These are phyloP conservation scores for Trametes coccinea DNA, from an alignment of 768 basidiomycete genomes.

Conservation along the genomic window DNA sequence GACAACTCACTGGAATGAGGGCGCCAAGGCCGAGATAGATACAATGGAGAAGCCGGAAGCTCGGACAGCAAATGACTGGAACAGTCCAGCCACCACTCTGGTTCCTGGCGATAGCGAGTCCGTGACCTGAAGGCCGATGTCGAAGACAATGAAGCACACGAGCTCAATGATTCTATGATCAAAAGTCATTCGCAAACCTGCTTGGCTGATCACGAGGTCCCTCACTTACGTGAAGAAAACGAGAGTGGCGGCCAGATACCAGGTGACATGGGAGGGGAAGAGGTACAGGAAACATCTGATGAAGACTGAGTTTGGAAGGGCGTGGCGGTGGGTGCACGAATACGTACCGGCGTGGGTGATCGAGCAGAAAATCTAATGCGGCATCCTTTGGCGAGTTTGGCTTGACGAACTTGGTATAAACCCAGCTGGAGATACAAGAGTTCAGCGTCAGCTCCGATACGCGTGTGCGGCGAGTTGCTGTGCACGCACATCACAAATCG, in stretches of 20 bases:
- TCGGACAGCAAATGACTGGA: slow-evolving; percentile 54
- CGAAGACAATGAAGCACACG: slow-evolving; percentile 65
- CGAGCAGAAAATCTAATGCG: slow-evolving; percentile 69
- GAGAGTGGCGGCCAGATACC: slow-evolving; percentile 64
- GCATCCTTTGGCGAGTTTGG: slow-evolving; percentile 46
- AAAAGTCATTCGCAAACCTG: not conserved
- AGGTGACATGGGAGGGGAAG: slow-evolving; percentile 76
- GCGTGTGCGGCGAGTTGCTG: too few species aligned
- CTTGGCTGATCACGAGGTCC: too few species aligned
- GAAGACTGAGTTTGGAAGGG: not conserved
- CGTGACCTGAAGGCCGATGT: slow-evolving; percentile 26
- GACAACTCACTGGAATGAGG: slow-evolving; percentile 62
- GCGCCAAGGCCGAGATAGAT: slow-evolving; percentile 51
- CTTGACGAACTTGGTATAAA: slow-evolving; percentile 50
- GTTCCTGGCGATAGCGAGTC: slow-evolving; percentile 34
- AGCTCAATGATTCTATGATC: slow-evolving; percentile 58
- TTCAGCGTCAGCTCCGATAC: too few species aligned
- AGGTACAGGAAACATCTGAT: slow-evolving; percentile 65
- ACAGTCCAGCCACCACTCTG: slow-evolving; percentile 47
- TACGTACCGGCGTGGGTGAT: slow-evolving; percentile 68
- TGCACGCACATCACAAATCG: slow-evolving; percentile 58
- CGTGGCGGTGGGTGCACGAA: not conserved
- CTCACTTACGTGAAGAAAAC: slow-evolving; percentile 51
- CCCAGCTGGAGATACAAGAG: slow-evolving; percentile 50
- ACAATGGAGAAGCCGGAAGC: slow-evolving; percentile 56